These are phyloP conservation scores for Lactifluus piperatus DNA, from an alignment of 768 basidiomycete species.

Conservation along the genomic window DNA sequence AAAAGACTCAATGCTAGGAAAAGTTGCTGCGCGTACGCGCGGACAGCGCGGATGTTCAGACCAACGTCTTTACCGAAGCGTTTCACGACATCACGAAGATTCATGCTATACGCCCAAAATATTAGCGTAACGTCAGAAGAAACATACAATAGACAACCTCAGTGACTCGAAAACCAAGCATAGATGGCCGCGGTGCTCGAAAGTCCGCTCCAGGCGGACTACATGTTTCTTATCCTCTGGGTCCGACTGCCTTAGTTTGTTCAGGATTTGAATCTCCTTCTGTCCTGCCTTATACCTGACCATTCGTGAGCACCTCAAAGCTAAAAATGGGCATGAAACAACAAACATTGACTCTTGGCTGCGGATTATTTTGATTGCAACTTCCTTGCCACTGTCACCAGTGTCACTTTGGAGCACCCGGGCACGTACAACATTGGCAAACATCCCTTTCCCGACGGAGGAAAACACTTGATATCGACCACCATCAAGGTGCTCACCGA, in stretches of 20 bases:
- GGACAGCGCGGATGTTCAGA: slow-evolving; percentile 91
- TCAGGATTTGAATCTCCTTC: slow-evolving; percentile 86
- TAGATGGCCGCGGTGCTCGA: slow-evolving; percentile 94
- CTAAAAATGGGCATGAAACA: neutral
- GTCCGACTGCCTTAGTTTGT: slow-evolving; percentile 80
- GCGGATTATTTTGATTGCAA: slow-evolving; percentile 95
- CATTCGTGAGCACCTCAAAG: slow-evolving; percentile 1
- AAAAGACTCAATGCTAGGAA: slow-evolving; percentile 81
- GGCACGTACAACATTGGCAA: slow-evolving; percentile 91
- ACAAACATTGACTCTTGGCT: slow-evolving; percentile 95
- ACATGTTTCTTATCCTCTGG: slow-evolving; percentile 97
- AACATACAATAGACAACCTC: slow-evolving; percentile 44
- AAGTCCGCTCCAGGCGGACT: slow-evolving; percentile 85
- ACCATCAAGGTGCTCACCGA: slow-evolving; percentile 89
- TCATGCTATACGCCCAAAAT: slow-evolving; percentile 57
- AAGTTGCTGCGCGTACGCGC: slow-evolving; percentile 96
- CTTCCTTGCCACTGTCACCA: slow-evolving; percentile 55
- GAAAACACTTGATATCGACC: slow-evolving; percentile 93
- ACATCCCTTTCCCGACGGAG: slow-evolving; percentile 97
- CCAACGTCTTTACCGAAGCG: slow-evolving; percentile 98
- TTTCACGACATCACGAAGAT: slow-evolving; percentile 94
- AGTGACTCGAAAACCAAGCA: slow-evolving; percentile 94
- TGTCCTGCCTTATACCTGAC: slow-evolving; percentile 87
- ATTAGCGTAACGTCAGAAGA: neutral
- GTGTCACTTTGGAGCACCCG: slow-evolving; percentile 62